phyloP scores from a whole-genome alignment of 2,329 filamentous ascomycete species.

The Aspergillus oerlinghausenensis region DNA sequence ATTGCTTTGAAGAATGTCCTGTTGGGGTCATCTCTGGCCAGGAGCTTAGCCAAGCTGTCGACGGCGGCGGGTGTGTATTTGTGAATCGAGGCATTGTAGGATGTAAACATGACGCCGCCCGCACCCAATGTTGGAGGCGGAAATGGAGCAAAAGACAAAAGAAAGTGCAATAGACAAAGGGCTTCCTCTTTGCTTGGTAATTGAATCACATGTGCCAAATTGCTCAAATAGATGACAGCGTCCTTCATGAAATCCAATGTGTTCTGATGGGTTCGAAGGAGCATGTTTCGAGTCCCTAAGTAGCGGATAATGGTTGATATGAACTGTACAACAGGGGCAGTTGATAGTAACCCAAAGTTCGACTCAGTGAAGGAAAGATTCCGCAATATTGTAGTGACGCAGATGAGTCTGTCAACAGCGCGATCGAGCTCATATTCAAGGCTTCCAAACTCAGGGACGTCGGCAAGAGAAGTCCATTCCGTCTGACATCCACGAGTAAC shows the following conservation, averaged over 20 bases:
- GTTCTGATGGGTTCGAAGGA: constrained; percentile 76
- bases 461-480: constrained; percentile 68
- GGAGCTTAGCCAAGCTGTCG: constrained; percentile 83
- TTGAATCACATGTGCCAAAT: constrained; percentile 74
- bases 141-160: constrained; percentile 82
- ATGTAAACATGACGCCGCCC: constrained; percentile 66
- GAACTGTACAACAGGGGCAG: constrained; percentile 74
- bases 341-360: constrained; percentile 72
- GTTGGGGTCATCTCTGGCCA: constrained; percentile 92
- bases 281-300: constrained; percentile 81
- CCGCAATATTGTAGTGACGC: constrained; percentile 84
- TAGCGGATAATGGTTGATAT: constrained; percentile 78
- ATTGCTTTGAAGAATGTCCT: constrained; percentile 77
- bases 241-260: constrained; percentile 98
- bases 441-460: constrained; percentile 69
- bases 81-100: constrained; percentile 76
- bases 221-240: constrained; percentile 80
- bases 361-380: constrained; percentile 83
- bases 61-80: constrained; percentile 85
- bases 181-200: constrained; percentile 84
- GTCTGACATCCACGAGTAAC: constrained; percentile 71
- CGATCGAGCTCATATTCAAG: constrained; percentile 76
- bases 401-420: constrained; percentile 80
- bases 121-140: constrained; percentile 59
- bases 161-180: constrained; percentile 77